Conservation (phyloP, 2,329 filamentous ascomycete genomes). For the Dothideomycetes sp. region DNA sequence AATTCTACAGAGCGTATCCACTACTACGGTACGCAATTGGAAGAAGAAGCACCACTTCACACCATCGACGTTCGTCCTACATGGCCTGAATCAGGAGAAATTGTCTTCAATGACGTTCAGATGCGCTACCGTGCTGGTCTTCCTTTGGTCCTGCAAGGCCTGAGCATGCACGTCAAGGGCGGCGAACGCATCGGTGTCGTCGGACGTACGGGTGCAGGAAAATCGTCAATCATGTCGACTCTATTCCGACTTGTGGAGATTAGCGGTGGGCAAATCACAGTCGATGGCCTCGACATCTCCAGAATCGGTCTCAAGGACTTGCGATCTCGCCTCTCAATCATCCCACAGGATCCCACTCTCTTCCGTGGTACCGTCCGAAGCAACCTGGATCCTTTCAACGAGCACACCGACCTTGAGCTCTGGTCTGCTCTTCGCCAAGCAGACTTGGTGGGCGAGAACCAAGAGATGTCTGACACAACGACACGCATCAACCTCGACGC, state of each 20-base stretch:
- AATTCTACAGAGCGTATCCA: slow-evolving; percentile 87
- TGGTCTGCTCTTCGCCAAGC: slow-evolving; percentile 71
- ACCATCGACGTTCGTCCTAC: slow-evolving; percentile 55
- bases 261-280: slow-evolving; percentile 34
- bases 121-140: slow-evolving; percentile 42
- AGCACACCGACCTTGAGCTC: slow-evolving; percentile 66
- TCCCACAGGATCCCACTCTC: slow-evolving; percentile 74
- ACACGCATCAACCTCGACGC: slow-evolving; percentile 71
- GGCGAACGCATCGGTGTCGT: slow-evolving; percentile 76
- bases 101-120: slow-evolving; percentile 38
- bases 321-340: slow-evolving; percentile 62
- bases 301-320: slow-evolving; percentile 66
- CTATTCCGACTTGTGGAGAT: slow-evolving; percentile 59
- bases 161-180: slow-evolving; percentile 56
- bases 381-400: slow-evolving; percentile 71
- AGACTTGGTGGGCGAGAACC: slow-evolving; percentile 52
- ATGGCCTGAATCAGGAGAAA: slow-evolving; percentile 81
- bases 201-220: slow-evolving; percentile 71
- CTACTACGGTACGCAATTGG: slow-evolving; percentile 78
- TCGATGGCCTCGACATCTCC: slow-evolving; percentile 48
- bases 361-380: slow-evolving; percentile 70
- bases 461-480: slow-evolving; percentile 27
- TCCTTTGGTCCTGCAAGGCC: slow-evolving; percentile 37
- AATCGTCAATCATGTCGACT: slow-evolving; percentile 73
- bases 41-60: slow-evolving; percentile 79